Evolutionary conservation across 1,284 basidiomycete genomes (phyloP), one percentile per base, ranked within the genome.

Genomic region (Rugosomyces carneus): DNA sequence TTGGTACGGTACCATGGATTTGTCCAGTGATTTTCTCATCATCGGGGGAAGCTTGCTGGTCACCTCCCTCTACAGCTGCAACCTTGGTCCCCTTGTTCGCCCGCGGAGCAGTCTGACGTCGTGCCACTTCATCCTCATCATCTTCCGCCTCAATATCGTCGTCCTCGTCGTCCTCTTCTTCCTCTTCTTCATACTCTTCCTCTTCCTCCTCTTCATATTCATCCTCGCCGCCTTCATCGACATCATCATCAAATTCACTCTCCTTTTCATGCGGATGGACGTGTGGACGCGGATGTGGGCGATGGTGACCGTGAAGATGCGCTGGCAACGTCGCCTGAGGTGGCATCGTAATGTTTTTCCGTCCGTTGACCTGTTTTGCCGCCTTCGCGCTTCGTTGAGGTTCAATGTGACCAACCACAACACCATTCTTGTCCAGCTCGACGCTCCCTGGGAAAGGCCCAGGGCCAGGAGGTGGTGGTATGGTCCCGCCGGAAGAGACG

Each of bases 391-490:
- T 56, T 27, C 62, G 53, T 34, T 57, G 57, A 43, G 42, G 35
- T 48, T 37, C 18, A 13, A 61, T 62, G 62, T 59, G 68, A 57
- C 57, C 81, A 50, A 93, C 79, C 56, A 95, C 83, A 46, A 81
- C 78, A 43, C 92, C 92, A 58, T 88, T 86, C 65, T 90, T 86
- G 73, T 97, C 93, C 52, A 97, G 79, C 64, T 96, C 94, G 61
- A 99, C 93, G 63, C 86, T 91, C 52, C 95, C 96, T 19, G 96
- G 95, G 72, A 99, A 99, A 1, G 96, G 96, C 16, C 95, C 95
- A 5, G 95, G 95, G 16, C 95, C 95, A 37, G 86, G 89, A 20
- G 94, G 94, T 40, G 93, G 91, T 54, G 91, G 82, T 57, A 92
- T 79, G 42, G 84, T 86, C 53, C 89, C 87, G 61, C 85, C 87